Conservation (phyloP, 2,329 filamentous ascomycete genomes). For the Septoria petroselini region DNA sequence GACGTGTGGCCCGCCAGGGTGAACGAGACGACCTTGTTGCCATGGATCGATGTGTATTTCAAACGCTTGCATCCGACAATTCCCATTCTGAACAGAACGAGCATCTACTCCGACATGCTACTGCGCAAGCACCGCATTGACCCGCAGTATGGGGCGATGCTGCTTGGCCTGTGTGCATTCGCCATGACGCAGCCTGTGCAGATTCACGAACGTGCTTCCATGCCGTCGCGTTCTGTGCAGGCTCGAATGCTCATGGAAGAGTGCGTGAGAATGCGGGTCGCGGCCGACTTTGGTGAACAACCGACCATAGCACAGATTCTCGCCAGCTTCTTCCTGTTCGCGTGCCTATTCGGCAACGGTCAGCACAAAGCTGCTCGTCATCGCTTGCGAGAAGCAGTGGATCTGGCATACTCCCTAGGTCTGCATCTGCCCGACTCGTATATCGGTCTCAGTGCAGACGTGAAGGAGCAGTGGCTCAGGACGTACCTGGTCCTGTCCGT, state of each 20-base stretch:
- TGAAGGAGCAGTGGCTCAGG: conserved; percentile 42
- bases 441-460: conserved; percentile 38
- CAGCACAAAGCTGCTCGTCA: conserved; percentile 33
- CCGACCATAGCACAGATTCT: conserved; percentile 33
- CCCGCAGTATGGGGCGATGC: conserved; percentile 45
- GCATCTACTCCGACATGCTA: conserved; percentile 44
- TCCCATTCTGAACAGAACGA: conserved; percentile 43
- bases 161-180: conserved; percentile 44
- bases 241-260: conserved; percentile 45
- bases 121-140: conserved; percentile 45
- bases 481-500: conserved; percentile 40
- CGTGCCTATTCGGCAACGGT: conserved; percentile 31
- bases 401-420: conserved; percentile 43
- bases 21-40: conserved; percentile 41
- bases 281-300: conserved; percentile 39
- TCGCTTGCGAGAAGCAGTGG: conserved; percentile 35
- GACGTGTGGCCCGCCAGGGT: conserved; percentile 42
- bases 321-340: conserved; percentile 36
- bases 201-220: conserved; percentile 40
- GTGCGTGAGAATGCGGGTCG: conserved; percentile 45
- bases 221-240: conserved; percentile 35
- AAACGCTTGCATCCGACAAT: conserved; percentile 46
- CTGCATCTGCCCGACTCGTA: conserved; percentile 44
- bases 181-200: conserved; percentile 47
- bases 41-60: conserved; percentile 45